These are phyloP conservation scores for Smallanthus sonchifolius DNA, from an alignment of 129 eudicot species.

Conservation along the genomic window DNA sequence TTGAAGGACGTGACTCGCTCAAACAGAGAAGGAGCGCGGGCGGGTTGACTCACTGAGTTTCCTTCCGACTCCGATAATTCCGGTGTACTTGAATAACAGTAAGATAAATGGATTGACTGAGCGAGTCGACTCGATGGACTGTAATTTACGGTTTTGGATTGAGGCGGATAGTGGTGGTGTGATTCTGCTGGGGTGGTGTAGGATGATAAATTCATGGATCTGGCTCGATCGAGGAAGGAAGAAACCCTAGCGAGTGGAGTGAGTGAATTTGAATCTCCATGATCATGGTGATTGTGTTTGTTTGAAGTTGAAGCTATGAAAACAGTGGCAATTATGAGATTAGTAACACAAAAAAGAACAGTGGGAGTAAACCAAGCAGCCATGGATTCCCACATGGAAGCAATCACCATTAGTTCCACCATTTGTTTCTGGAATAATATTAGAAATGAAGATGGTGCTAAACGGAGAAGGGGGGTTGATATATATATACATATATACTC, in stretches of 20 bases:
- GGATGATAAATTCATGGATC: conserved; percentile 2
- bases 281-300: not conserved
- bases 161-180: not conserved
- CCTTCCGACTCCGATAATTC: not conserved
- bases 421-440: not conserved
- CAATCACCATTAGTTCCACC: conserved; percentile 17
- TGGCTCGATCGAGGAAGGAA: conserved; percentile 19
- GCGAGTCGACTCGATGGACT: conserved; percentile 26
- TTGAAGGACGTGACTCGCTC: conserved; percentile 24
- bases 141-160: not conserved
- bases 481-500: not conserved
- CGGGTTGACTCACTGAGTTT: not conserved
- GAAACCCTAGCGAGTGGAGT: conserved; percentile 11
- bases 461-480: not conserved
- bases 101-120: conserved; percentile 12
- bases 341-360: conserved; percentile 48
- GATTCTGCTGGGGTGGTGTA: not conserved
- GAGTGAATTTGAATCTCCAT: not conserved
- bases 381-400: conserved; percentile 28
- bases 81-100: not conserved
- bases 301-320: conserved; percentile 35
- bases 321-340: conserved; percentile 46
- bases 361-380: conserved; percentile 53
- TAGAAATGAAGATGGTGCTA: conserved; percentile 2
- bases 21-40: not conserved